Evolutionary conservation across 129 eudicot genomes (phyloP), one percentile per base, ranked within the genome.

Genomic region (Rutidosis leptorrhynchoides): DNA sequence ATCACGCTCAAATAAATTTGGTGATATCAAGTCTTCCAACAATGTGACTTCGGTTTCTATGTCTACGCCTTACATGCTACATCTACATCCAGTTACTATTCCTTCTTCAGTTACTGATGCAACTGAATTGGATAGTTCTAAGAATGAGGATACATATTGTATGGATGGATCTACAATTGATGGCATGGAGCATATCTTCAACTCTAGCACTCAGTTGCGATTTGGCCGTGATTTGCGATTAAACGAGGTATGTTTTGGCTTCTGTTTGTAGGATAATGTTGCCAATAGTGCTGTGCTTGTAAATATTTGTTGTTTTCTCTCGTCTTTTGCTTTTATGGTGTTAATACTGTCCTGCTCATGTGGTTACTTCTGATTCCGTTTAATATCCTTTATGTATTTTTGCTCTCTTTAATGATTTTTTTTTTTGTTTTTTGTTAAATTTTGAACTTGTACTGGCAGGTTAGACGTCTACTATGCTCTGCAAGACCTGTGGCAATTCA

Each of bases 171-270:
- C 95, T 72, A 74, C 73, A 29, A 65, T 70, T 40, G 99, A 94
- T 86, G 99, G 99, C 72, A 94, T 94, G 99, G 97, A 94, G 62
- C 97, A 94, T 79, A 86, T 86, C 37, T 94, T 94, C 51, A 94
- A 83, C 60, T 80, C 96, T 73, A 84, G 88, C 83, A 84, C 87
- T 32, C 96, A 86, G 85, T 73, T 94, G 82, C 87, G 95, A 17
- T 94, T 80, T 79, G 99, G 99, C 66, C 85, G 95, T 48, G 99
- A 94, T 78, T 77, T 89, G 70, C 88, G 99, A 52, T 80, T 94
- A 48, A 94, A 94, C 73, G 99, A 94, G 99, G 99, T 93, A 40
- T 33, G 22, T 78, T 62, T 74, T 51, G 17, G 65, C 43, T 53
- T 43, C 23, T 54, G 20, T 62, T 26, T 28, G 32, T 59, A 43